Evolutionary conservation across 2,329 filamentous ascomycete genomes (phyloP), one percentile per base, ranked within the genome.

Genomic region (Cercospora canescens): DNA sequence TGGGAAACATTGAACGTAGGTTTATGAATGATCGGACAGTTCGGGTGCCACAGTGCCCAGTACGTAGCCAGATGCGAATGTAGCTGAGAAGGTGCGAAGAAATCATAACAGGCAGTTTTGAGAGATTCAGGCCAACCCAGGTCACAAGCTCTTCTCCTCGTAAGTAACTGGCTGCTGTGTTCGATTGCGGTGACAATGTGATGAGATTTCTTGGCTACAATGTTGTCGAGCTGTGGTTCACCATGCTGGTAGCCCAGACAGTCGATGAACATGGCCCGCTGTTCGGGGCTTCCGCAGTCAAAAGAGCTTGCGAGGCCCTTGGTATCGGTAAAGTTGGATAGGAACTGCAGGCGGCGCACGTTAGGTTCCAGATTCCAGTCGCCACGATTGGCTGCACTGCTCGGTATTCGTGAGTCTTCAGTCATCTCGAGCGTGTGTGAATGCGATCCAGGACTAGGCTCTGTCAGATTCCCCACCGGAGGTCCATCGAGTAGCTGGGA

Each of bases 11-110:
- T 37, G 26, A 62, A 62, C 18, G 45, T 55, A 2, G 60, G 45
- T 5, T 39, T 54, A 34, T 62, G 60, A 16, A 62, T 55, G 7
- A 62, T 62, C 1, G 60, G 60, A 30, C 60, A 62, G 21, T 62
- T 54, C 8, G 60, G 60, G 32, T 62, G 60, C 60, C 60, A 62
- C 12, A 62, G 21, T 8, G 60, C 60, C 60, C 60, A 62, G 34
- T 62, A 62, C 2, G 45, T 32, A 12, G 45, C 48, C 39, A 62
- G 48, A 12, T 55, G 35, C 9, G 8, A 8, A 1, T 54, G 30
- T 8, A 62, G 32, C 30, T 48, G 45, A 2, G 34, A 28, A 30
- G 45, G 32, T n/a, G 26, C 21, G 14, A 62, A 62, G 14, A 41
- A 55, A 24, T 37, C 32, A 48, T 18, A 39, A 26, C 60, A 62